Percentiles rank a stretch among this genome's conserved stretches.
Evolutionary conservation across 2,329 filamentous ascomycete genomes (phyloP).

Genomic region (Fusarium succisae): DNA sequence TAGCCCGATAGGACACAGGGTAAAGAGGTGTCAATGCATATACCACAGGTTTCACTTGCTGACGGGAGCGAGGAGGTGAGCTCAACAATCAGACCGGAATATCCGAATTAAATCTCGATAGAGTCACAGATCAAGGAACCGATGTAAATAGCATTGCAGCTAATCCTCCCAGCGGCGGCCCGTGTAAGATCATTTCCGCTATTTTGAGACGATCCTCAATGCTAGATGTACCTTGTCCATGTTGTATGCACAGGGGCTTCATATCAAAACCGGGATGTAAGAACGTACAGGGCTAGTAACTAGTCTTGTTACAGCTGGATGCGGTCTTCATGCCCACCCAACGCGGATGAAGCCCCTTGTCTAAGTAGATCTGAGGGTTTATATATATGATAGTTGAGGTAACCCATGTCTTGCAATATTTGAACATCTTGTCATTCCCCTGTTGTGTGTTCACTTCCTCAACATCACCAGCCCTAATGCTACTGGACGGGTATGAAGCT

Average conservation of each 20-base stretch:
- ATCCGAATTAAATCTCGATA: constrained; percentile 11
- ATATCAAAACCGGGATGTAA: constrained; percentile 18
- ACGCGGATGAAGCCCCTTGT: constrained; percentile 15
- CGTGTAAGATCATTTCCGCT: constrained; percentile 18
- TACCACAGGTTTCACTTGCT: constrained; percentile 3
- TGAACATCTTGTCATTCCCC: not conserved
- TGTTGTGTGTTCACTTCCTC: not conserved
- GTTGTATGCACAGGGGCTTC: not conserved
- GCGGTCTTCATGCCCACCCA: constrained; percentile 8
- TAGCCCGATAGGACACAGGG: not conserved
- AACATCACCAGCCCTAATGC: constrained; percentile 20
- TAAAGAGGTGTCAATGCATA: constrained; percentile 9
- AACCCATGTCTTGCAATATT: not conserved
- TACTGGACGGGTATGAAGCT: constrained; percentile 33
- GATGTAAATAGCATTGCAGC: constrained; percentile 9
- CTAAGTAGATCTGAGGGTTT: constrained; percentile 9
- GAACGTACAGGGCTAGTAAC: constrained; percentile 2
- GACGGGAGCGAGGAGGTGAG: not conserved
- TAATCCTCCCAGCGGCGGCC: not conserved
- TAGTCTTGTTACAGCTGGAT: constrained; percentile 25
- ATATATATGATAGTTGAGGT: constrained; percentile 10
- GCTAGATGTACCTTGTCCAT: constrained; percentile 11
- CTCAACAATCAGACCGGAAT: constrained; percentile 22
- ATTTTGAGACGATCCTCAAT: constrained; percentile 24
- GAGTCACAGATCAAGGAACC: not conserved